These are phyloP conservation scores for Dipteronia dyeriana DNA, from an alignment of 345 rosid genomes.

Conservation along the genomic window DNA sequence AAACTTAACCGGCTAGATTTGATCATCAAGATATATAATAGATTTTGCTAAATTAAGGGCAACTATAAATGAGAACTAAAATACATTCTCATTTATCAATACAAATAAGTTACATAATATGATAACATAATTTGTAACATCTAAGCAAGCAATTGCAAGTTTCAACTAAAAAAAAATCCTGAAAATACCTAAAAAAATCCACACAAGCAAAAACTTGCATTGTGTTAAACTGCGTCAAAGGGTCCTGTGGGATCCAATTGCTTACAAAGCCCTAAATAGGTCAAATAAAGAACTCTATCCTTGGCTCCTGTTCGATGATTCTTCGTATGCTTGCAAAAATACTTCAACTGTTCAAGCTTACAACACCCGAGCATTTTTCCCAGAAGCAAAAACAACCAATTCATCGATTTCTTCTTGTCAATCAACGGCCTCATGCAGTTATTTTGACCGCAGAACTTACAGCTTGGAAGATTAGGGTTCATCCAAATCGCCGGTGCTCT, in stretches of 20 bases:
- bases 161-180: neutral
- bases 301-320: conserved; percentile 49
- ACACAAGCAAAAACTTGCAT: neutral
- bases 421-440: conserved; percentile 25
- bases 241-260: conserved; percentile 37
- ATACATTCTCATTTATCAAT: no score
- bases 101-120: no score
- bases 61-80: no score
- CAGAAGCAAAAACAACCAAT: conserved; percentile 44
- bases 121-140: no score
- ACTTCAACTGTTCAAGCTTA: conserved; percentile 35
- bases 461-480: conserved; percentile 30
- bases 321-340: conserved; percentile 43
- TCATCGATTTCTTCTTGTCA: conserved; percentile 31
- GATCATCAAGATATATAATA: no score
- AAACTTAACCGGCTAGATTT: no score
- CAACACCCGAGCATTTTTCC: conserved; percentile 45
- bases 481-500: conserved; percentile 40
- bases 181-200: neutral
- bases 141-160: neutral
- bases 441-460: conserved; percentile 23
- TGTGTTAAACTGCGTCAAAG: conserved; percentile 16
- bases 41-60: no score
- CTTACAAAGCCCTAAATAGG: conserved; percentile 38
- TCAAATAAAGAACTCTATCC: conserved; percentile 41